These are phyloP conservation scores for Planoprotostelium fungivorum DNA, from an alignment of 78 protist genomes.

Conservation along the genomic window DNA sequence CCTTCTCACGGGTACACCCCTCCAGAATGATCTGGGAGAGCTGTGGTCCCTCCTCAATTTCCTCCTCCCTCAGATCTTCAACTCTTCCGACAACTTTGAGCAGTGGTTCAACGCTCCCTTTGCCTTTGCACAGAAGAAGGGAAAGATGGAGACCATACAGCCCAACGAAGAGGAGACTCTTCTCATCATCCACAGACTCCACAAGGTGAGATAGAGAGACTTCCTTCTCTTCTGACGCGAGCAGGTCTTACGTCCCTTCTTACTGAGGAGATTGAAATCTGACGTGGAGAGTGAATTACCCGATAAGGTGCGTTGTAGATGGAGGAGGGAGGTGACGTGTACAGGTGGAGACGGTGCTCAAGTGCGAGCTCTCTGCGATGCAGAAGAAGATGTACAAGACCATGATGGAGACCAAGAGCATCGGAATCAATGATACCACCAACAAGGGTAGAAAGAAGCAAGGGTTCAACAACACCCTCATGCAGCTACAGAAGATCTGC, in stretches of 20 bases:
- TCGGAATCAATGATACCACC: conserved; percentile 30
- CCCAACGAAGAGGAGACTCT: conserved; percentile 70
- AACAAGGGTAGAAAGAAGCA: conserved; percentile 10
- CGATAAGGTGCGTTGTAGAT: conserved; percentile 35
- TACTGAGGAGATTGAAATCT: conserved; percentile 82
- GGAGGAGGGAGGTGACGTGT: not conserved
- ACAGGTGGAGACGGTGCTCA: conserved; percentile 69
- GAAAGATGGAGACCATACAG: conserved; percentile 13
- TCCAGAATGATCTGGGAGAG: conserved; percentile 92
- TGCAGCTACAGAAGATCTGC: conserved; percentile 94
- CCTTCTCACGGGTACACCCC: conserved; percentile 96
- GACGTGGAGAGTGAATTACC: conserved; percentile 89
- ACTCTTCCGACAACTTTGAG: conserved; percentile 66
- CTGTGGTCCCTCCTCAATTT: conserved; percentile 92
- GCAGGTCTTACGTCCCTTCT: conserved; percentile 71
- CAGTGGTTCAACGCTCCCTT: conserved; percentile 88
- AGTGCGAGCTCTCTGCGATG: conserved; percentile 57
- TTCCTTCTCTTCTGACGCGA: not conserved
- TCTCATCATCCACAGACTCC: conserved; percentile 77
- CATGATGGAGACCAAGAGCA: conserved; percentile 20
- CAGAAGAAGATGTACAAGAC: conserved; percentile 68
- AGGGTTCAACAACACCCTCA: conserved; percentile 75
- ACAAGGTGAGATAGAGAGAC: conserved; percentile 28
- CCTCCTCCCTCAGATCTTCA: conserved; percentile 80
- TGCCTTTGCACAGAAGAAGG: conserved; percentile 28